These are phyloP conservation scores for Xylaria hypoxylon DNA, from an alignment of 2,329 filamentous ascomycete species.

Conservation along the genomic window DNA sequence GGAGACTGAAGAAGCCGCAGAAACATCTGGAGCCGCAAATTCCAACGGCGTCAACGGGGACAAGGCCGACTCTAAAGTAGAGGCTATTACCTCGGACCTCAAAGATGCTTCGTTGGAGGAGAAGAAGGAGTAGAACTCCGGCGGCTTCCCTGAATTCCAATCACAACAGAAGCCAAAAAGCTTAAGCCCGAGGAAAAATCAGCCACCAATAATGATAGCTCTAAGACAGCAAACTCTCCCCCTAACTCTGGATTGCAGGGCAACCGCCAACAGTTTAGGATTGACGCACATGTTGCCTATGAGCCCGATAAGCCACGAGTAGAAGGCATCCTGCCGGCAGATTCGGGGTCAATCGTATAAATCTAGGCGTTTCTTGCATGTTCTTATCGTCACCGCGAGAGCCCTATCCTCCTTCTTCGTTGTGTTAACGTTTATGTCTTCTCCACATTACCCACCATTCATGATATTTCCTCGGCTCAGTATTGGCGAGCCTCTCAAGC, in stretches of 20 bases:
- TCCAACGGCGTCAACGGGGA: slow-evolving; percentile 61
- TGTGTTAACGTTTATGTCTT: slow-evolving; percentile 24
- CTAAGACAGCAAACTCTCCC: slow-evolving; percentile 8
- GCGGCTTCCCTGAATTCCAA: slow-evolving; percentile 26
- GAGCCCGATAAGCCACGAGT: slow-evolving; percentile 19
- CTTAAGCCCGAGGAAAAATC: slow-evolving; percentile 17
- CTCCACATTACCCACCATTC: slow-evolving; percentile 13
- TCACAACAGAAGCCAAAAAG: slow-evolving; percentile 8
- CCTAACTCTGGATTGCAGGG: slow-evolving; percentile 7
- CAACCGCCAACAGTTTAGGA: slow-evolving; percentile 6
- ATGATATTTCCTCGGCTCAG: slow-evolving; percentile 24
- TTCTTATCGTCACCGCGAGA: slow-evolving; percentile 19
- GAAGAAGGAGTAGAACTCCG: slow-evolving; percentile 60
- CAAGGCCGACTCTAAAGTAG: slow-evolving; percentile 63
- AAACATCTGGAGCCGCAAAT: slow-evolving; percentile 59
- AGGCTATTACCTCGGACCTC: slow-evolving; percentile 63
- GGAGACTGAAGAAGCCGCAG: slow-evolving; percentile 73
- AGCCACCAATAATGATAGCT: slow-evolving; percentile 13
- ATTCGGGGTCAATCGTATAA: slow-evolving; percentile 11
- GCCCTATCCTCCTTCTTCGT: slow-evolving; percentile 18
- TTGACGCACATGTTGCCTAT: slow-evolving; percentile 17
- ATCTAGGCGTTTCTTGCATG: slow-evolving; percentile 35
- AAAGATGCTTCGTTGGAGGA: slow-evolving; percentile 66
- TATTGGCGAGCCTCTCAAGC: slow-evolving; percentile 17
- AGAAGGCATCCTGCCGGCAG: slow-evolving; percentile 20